Evolutionary conservation across 352 stramenopile species (phyloP).

Genomic region (Aphanomyces stellatus): DNA sequence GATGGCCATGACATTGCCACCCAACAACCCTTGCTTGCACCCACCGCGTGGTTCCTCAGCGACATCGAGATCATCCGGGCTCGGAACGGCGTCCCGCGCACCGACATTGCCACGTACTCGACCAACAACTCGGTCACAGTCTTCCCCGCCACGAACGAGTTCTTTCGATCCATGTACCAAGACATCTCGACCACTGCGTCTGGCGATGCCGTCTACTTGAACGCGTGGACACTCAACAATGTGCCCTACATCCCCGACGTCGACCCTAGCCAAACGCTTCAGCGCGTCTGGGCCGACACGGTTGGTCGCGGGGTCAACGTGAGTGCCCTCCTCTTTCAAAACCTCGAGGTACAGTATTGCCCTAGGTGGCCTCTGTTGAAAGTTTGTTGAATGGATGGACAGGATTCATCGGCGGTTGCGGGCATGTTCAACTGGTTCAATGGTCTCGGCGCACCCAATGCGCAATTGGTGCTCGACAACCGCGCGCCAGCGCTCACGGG

Average conservation of each 20-base stretch:
- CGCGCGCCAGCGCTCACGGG: background rate
- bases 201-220: constrained; percentile 18
- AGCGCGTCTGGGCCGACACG: constrained; percentile 19
- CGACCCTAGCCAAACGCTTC: background rate
- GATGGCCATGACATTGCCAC: background rate
- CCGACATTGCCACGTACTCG: background rate
- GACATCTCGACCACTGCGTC: constrained; percentile 21
- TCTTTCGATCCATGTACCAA: constrained; percentile 9
- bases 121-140: constrained; percentile 14
- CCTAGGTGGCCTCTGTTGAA: background rate
- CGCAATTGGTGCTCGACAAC: constrained; percentile 1
- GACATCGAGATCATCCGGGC: constrained; percentile 11
- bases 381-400: background rate
- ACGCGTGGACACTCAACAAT: constrained; percentile 24
- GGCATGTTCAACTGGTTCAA: constrained; percentile 12
- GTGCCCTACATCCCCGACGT: constrained; percentile 23
- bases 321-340: background rate
- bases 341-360: background rate
- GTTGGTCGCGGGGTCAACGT: constrained; percentile 5
- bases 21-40: constrained; percentile 16
- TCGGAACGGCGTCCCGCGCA: constrained; percentile 12
- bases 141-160: background rate
- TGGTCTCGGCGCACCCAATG: background rate
- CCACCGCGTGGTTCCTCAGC: constrained; percentile 20
- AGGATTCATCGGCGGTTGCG: background rate